These are phyloP conservation scores for Tetrapisispora taiwanensis DNA, from an alignment of 805 yeast species.

Conservation along the genomic window DNA sequence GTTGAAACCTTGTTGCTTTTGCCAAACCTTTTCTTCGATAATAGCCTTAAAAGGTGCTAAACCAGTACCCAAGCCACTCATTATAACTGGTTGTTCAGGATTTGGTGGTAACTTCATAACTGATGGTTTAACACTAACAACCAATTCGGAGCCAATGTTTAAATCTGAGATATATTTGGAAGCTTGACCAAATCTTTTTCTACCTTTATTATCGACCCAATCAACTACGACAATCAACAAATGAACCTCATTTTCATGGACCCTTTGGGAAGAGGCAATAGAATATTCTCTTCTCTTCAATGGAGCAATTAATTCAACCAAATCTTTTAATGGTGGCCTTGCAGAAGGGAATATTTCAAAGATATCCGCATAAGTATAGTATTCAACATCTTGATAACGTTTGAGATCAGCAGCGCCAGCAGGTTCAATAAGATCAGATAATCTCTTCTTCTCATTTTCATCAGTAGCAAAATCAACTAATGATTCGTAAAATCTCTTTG, in stretches of 20 bases:
- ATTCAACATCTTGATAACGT: slow-evolving; percentile 75
- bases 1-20: slow-evolving; percentile 74
- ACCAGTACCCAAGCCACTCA: slow-evolving; percentile 98
- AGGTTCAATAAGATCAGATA: slow-evolving; percentile 57
- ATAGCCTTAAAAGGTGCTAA: slow-evolving; percentile 97
- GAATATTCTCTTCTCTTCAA: slow-evolving; percentile 96
- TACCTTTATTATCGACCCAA: slow-evolving; percentile 81
- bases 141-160: slow-evolving; percentile 70
- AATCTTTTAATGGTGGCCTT: slow-evolving; percentile 60
- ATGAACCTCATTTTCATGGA: slow-evolving; percentile 87
- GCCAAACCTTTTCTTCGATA: slow-evolving; percentile 91
- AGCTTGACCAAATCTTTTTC: slow-evolving; percentile 87
- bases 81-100: slow-evolving; percentile 80
- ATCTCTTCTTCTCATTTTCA: slow-evolving; percentile 49
- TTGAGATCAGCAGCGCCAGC: slow-evolving; percentile 82
- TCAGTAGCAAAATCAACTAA: slow-evolving; percentile 65
- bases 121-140: slow-evolving; percentile 91
- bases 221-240: slow-evolving; percentile 90
- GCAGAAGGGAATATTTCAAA: slow-evolving; percentile 73
- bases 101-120: slow-evolving; percentile 92
- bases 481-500: slow-evolving; percentile 84
- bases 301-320: slow-evolving; percentile 68
- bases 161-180: slow-evolving; percentile 82
- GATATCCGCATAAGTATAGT: slow-evolving; percentile 70
- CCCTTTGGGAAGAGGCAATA: slow-evolving; percentile 89